Base-by-base conservation (phyloP, 192 early-diverging fungal species). In the Glomus cerebriforme region DNA sequence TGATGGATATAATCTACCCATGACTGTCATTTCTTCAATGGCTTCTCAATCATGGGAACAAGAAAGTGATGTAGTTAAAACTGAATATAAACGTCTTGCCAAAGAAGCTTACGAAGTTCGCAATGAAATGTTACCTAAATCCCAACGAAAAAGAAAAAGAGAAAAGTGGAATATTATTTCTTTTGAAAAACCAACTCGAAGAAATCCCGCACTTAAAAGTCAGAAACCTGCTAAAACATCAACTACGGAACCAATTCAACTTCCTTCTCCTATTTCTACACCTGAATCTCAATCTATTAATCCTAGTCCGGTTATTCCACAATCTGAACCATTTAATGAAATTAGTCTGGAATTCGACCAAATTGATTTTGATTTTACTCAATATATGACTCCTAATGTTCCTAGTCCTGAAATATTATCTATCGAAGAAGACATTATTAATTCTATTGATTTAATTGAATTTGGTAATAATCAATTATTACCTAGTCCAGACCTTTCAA, bases 11-110 rank as follows among this genome's bases (percentile, higher is more conserved):
- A 5, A 43, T 43, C 12, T 70, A 43, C 68, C 68, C 22, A 70
- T 70, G 35, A 70, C 68, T 17, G 39, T 70, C 2, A 45, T 70
- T 43, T 70, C 68, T 37, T 24, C 68, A 70, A 70, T 70, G 68
- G 37, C 68, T 29, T 70, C 68, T 24, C 29, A 70, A 6, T 43
- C 35, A 4, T 70, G 68, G 68, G 68, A 45, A 32, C 15, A 43
- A 12, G 68, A 70, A 70, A 35, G 35, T n/a, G 32, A 35, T 7
- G 13, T 19, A 22, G 68, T 70, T 19, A 70, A 70, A 45, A 10
- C 22, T 45, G 29, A 39, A 19, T 70, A 70, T 24, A 70, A 70
- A 45, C 34, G 68, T 12, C 7, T 70, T 22, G 29, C 68, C 22
- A 70, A 70, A 43, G 39, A 70, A 70, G 68, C 68, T 19, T 43